Evolutionary conservation across 108 stramenopile species (phyloP).

Genomic region (Craspedostauros australis): DNA sequence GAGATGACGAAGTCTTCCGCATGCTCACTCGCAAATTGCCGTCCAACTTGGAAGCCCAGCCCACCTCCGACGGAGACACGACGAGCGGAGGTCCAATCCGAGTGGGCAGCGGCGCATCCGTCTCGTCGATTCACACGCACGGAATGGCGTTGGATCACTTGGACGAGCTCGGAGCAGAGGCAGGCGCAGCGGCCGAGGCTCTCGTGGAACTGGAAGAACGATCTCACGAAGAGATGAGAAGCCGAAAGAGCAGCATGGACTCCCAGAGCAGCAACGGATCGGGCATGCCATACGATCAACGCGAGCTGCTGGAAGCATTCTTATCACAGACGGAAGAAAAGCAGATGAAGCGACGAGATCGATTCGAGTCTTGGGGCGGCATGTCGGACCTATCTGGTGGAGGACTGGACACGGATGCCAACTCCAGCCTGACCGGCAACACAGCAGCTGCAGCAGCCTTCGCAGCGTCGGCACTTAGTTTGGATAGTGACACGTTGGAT

Average conservation of each 20-base stretch:
- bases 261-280: conserved; percentile 15
- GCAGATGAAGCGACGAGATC: conserved; percentile 29
- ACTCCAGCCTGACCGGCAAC: conserved; percentile 37
- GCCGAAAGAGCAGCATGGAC: conserved; percentile 2
- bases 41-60: too few relatives aligned
- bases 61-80: not conserved
- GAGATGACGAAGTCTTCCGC: too few relatives aligned
- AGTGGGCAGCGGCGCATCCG: not conserved
- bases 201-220: not conserved
- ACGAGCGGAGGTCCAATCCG: conserved; percentile 1
- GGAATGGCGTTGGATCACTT: conserved; percentile 36
- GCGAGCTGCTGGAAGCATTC: conserved; percentile 46
- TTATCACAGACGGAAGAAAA: conserved; percentile 1
- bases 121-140: not conserved
- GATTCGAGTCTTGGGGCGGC: conserved; percentile 81
- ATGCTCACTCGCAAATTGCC: too few relatives aligned
- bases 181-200: conserved; percentile 8
- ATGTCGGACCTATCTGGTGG: conserved; percentile 73
- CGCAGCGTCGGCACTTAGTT: conserved; percentile 14
- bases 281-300: conserved; percentile 23
- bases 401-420: conserved; percentile 16
- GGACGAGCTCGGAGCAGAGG: conserved; percentile 37
- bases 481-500: conserved; percentile 4
- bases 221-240: conserved; percentile 6
- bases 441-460: conserved; percentile 50